Evolutionary conservation across 108 stramenopile species (phyloP).

Genomic region (Nitzschia inconspicua): DNA sequence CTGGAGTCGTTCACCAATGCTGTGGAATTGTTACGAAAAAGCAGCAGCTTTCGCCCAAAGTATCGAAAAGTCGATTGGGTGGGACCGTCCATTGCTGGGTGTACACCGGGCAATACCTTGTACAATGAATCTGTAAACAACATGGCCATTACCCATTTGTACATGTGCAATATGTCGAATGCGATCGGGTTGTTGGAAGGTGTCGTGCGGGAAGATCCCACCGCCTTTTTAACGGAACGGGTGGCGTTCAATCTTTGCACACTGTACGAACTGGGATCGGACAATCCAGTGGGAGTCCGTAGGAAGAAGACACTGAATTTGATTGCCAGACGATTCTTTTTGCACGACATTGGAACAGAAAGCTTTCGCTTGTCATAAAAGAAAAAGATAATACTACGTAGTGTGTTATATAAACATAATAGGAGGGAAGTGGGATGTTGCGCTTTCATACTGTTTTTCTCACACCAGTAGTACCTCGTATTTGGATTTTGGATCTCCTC

Average conservation of each 20-base stretch:
- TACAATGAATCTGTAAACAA: slow-evolving; percentile 72
- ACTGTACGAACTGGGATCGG: slow-evolving; percentile 86
- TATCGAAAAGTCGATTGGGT: slow-evolving; percentile 28
- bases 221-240: slow-evolving; percentile 73
- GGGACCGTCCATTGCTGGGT: slow-evolving; percentile 25
- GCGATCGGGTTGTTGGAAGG: slow-evolving; percentile 69
- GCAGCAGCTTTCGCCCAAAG: not conserved
- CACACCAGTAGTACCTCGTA: no score
- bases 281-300: slow-evolving; percentile 58
- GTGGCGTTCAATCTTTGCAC: slow-evolving; percentile 92
- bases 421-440: no score
- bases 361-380: slow-evolving; percentile 54
- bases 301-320: slow-evolving; percentile 79
- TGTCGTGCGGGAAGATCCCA: slow-evolving; percentile 77
- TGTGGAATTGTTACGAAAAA: slow-evolving; percentile 21
- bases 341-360: slow-evolving; percentile 87
- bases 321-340: slow-evolving; percentile 79
- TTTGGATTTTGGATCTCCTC: no score
- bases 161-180: slow-evolving; percentile 62
- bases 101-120: slow-evolving; percentile 19
- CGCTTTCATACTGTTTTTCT: no score
- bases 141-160: slow-evolving; percentile 68
- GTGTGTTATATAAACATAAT: no score
- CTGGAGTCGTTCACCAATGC: slow-evolving; percentile 49
- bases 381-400: slow-evolving; percentile 1